Evolutionary conservation across 371 early-diverging fungal genomes (phyloP), one percentile per base, ranked within the genome.

Genomic region (Rhizopus delemar): DNA sequence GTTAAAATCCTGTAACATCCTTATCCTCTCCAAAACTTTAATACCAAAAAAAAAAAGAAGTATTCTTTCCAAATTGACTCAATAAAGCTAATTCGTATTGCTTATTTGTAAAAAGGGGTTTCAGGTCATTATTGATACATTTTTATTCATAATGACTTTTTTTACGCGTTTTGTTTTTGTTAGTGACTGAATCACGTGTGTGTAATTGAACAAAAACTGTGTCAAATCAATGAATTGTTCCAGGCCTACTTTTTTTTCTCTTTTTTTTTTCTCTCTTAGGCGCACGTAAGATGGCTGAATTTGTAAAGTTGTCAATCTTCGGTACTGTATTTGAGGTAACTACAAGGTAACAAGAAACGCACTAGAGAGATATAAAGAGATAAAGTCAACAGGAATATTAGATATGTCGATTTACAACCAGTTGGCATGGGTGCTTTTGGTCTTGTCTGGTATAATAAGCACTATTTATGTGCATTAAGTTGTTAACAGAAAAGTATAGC

Each of bases 371-470:
- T 28, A 16, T 39, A 38, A 46, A 33, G 34, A 28, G 36, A 38
- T 7, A 29, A 8, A 41, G 22, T 33, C 8, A 41, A 5, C 5
- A 12, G 13, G 15, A 51, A 34, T 51, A 36, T 22, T 63, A 90
- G 92, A 78, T 96, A 96, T 82, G 86, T 86, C 36, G 90, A 93
- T 72, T 82, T 95, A 61, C 90, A 94, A 70, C 94, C 95, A 13
- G 90, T 97, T 35, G 97, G 97, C 46, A 93, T 96, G 93, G 97
- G 97, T 51, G 94, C 95, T 7, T 97, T 96, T 73, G 97, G 97
- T 63, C 82, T 95, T 15, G 97, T 97, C 11, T 95, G 95, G 93
- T 95, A 86, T 74, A 22, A 22, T 5, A 38, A 38, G 39, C 8
- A 8, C n/a, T 36, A 13, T 15, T 16, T 6, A 7, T 53, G 15